Evolutionary conservation across 441 rosid species (phyloP).

Genomic region (Adansonia madagascariensis): DNA sequence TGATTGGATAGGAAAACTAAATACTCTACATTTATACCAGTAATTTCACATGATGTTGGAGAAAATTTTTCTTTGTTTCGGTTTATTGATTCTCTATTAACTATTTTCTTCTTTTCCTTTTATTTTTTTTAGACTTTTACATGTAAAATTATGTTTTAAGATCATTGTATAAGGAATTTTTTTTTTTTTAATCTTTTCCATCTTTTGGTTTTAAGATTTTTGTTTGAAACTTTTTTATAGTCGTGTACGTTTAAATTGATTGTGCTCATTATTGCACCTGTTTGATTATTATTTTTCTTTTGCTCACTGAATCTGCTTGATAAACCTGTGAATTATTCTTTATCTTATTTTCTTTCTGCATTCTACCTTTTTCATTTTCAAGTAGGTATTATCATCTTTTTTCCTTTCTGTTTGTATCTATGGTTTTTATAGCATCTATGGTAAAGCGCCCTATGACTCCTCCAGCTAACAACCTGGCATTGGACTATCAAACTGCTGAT

Average conservation of each 20-base stretch:
- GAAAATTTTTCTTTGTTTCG: background rate
- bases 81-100: background rate
- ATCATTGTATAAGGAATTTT: background rate
- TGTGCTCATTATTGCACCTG: background rate
- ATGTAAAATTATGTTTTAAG: background rate
- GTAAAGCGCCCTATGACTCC: conserved; percentile 62
- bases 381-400: conserved; percentile 15
- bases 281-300: background rate
- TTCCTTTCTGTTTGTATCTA: background rate
- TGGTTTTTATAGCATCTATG: conserved; percentile 42
- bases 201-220: background rate
- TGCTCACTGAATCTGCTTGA: background rate
- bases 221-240: background rate
- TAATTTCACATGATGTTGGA: background rate
- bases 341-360: background rate
- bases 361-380: background rate
- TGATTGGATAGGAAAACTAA: background rate
- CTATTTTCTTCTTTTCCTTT: too few species aligned
- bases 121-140: background rate
- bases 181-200: background rate
- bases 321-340: background rate
- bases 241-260: background rate
- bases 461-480: conserved; percentile 45
- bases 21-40: background rate
- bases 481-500: conserved; percentile 71